Evolutionary conservation across 1,284 basidiomycete species (phyloP), one percentile per base, ranked within the genome.

Genomic region (Trichosporon faecale): DNA sequence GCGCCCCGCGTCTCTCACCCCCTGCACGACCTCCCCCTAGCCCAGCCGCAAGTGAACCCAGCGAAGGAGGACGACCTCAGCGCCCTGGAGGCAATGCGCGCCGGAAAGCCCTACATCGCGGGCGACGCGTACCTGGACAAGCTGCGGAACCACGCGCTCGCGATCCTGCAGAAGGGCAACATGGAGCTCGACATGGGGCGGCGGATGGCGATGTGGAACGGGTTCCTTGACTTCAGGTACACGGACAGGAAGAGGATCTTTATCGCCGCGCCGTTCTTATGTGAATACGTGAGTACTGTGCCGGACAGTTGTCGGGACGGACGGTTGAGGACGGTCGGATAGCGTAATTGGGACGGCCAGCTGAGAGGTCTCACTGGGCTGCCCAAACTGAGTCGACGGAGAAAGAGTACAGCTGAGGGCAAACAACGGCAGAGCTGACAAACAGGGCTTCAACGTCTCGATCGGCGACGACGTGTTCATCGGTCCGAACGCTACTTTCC

Each of bases 251-350:
- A 57, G 67, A 65, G 67, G 67, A 71, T 37, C 40, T 73, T n/a
- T 46, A 68, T 75, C n/a, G 55, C 44, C 14, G 40, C 73, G 61
- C 77, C 77, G 3, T 78, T 80, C 44, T 76, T 75, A 40, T 80
- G 76, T 66, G 81, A 83, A 74, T 83, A 82, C 68, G 81, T 80
- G 72, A 73, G 79, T 78, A n/a, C n/a, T n/a, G n/a, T n/a, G n/a
- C n/a, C n/a, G n/a, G n/a, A n/a, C n/a, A n/a, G n/a, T n/a, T n/a
- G n/a, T n/a, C n/a, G n/a, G 8, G 49, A n/a, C 21, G 5, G n/a
- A 18, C 3, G n/a, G 3, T 31, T 21, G 8, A n/a, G 18, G 3
- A 33, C 9, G 31, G 31, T 33, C n/a, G n/a, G n/a, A n/a, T n/a
- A n/a, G n/a, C n/a, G n/a, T n/a, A n/a, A n/a, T n/a, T n/a, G n/a